Conservation (phyloP, 1,284 basidiomycete species). For the Cutaneotrichosporon curvatum region DNA sequence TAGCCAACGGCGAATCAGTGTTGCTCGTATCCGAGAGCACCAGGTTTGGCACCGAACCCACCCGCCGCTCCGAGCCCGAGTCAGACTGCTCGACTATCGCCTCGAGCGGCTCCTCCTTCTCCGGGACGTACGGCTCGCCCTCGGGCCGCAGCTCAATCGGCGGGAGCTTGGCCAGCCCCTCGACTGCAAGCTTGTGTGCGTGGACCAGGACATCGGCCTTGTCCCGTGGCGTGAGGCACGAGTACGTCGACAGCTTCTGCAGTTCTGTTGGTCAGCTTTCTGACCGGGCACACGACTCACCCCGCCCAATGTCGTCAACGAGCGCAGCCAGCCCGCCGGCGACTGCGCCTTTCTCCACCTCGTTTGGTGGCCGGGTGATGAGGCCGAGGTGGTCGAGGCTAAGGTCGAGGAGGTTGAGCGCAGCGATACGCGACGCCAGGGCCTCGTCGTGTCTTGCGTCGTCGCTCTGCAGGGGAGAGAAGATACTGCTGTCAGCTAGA, state of each 20-base stretch:
- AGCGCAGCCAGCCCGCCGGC: conserved; percentile 57
- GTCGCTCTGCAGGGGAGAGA: conserved; percentile 61
- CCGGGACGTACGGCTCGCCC: conserved; percentile 37
- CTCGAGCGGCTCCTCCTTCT: not conserved
- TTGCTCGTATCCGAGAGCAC: not conserved
- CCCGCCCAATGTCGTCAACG: conserved; percentile 65
- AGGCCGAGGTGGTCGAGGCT: conserved; percentile 80
- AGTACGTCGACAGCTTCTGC: conserved; percentile 55
- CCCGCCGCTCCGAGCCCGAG: too few relatives aligned
- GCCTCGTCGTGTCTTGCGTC: conserved; percentile 81
- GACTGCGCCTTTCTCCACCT: conserved; percentile 47
- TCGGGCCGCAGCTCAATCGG: conserved; percentile 43
- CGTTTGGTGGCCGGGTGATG: conserved; percentile 51
- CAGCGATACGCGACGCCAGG: conserved; percentile 76
- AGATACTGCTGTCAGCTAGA: conserved; percentile 49
- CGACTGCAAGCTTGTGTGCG: conserved; percentile 70
- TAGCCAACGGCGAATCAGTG: too few relatives aligned
- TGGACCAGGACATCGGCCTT: conserved; percentile 73
- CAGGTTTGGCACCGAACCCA: not conserved
- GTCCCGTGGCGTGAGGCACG: conserved; percentile 61
- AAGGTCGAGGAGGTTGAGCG: conserved; percentile 81
- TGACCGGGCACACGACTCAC: conserved; percentile 48
- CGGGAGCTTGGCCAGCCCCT: conserved; percentile 40
- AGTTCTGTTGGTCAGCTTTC: conserved; percentile 51
- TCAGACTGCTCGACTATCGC: conserved; percentile 2